Evolutionary conservation across 257 asterid species (phyloP), one percentile per base, ranked within the genome.

Genomic region (Przewalskia tangutica): DNA sequence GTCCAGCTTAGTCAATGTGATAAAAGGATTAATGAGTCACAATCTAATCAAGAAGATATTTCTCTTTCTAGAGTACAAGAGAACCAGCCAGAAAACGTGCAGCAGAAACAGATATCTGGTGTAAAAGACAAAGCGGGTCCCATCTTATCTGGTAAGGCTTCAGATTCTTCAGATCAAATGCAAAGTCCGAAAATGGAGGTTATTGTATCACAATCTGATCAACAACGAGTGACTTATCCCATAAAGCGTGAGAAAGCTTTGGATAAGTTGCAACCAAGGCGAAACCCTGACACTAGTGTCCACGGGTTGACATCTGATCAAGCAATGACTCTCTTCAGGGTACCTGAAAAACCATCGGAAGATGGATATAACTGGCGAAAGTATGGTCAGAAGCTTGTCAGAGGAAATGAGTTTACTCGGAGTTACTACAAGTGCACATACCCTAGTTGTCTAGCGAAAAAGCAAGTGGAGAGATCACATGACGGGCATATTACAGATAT

Each of bases 291-390:
- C 3, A 12, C 66, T 68, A 87, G 78, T 70, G 84, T 27, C 32
- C 86, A 84, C 10, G 36, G 58, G 6, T 77, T 83, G 44, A 86
- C 56, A 48, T 67, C 86, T 51, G 84, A 84, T 58, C 84, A 81
- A 53, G 87, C 81, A 58, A 70, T 23, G 42, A 8, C 53, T 81
- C 53, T 85, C 66, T 55, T 76, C 11, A 42, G 77, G 18, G 56
- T 76, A 71, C 87, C 84, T 32, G 97, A 88, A 67, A 93, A 89
- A 79, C 89, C 90, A 89, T 85, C 83, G 40, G 94, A 91, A 62
- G 98, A 93, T 87, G 99, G 96, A 14, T 92, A 93, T 87, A 95
- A 92, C 90, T 95, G 99, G 99, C 88, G 99, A 81, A 95, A 95
- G 87, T 95, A 95, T 84, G 99, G 99, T 68, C 99, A 95, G 90